These are phyloP conservation scores for Pinus taeda DNA, from an alignment of 75 land plant species.

Conservation along the genomic window DNA sequence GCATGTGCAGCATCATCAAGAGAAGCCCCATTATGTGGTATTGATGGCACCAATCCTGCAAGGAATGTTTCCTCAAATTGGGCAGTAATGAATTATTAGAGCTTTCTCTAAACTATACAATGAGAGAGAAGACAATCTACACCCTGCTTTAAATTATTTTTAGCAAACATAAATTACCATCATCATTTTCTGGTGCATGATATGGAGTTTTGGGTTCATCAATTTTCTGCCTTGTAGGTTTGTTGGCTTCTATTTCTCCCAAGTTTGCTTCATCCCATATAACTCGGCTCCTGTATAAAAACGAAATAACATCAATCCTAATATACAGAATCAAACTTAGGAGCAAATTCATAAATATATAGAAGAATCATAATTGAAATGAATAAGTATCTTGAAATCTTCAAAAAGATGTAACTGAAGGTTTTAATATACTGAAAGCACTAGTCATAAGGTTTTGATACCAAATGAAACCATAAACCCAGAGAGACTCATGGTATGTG, in stretches of 20 bases:
- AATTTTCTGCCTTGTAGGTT: conserved; percentile 24
- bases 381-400: too few relatives aligned
- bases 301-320: background rate
- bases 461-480: too few relatives aligned
- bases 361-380: background rate
- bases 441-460: too few relatives aligned
- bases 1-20: conserved; percentile 21
- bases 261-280: conserved; percentile 38
- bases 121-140: conserved; percentile 6
- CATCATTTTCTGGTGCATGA: conserved; percentile 21
- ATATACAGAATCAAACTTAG: background rate
- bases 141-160: background rate
- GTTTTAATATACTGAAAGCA: too few relatives aligned
- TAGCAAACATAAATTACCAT: conserved; percentile 11
- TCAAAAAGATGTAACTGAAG: too few relatives aligned
- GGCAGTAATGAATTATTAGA: background rate
- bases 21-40: conserved; percentile 2
- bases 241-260: conserved; percentile 38
- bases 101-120: background rate
- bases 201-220: conserved; percentile 41
- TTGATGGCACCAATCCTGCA: conserved; percentile 9
- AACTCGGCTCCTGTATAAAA: conserved; percentile 20
- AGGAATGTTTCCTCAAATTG: background rate
- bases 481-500: too few relatives aligned
- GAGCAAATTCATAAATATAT: background rate